Evolutionary conservation across 2,329 filamentous ascomycete genomes (phyloP), one percentile per base, ranked within the genome.

Genomic region (Trichoderma lentiforme): DNA sequence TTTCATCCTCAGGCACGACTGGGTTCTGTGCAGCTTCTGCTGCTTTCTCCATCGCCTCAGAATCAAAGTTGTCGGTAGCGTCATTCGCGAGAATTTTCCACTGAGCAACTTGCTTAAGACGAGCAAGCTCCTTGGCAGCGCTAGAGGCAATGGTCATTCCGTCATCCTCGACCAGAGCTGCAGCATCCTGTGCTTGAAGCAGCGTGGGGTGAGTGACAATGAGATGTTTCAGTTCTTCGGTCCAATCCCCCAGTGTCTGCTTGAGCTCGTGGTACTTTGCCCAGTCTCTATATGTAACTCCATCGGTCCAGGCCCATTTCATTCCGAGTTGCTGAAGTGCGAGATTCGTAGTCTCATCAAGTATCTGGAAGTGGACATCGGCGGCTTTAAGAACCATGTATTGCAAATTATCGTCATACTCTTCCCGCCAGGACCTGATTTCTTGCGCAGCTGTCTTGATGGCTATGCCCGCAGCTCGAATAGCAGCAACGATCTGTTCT

Each of bases 251-350:
- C 67, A 98, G 93, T 14, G 92, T 91, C 69, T 88, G 89, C 83
- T 93, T 97, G 72, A 99, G 86, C 73, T 93, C 90, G 80, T 98
- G 94, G 79, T 97, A 99, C 80, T 95, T 96, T 73, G 92, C 90
- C 96, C 96, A 99, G 80, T 99, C 94, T 81, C 97, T 95, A 86
- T 99, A 98, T 1, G 95, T 97, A 73, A 99, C 89, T 36, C 94
- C 94, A 72, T 98, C 94, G 83, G 94, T 96, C 91, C 93, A 97
- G 14, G 95, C 94, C 95, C 96, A 99, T 78, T 89, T 89, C 90
- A 97, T 95, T 71, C 95, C 95, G 69, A 98, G 94, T 80, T 97
- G 93, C 79, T 97, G 93, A 39, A 98, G 86, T 6, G 94, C 93
- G 43, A 97, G 86, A 76, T 95, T 92, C 56, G 93, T 90, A 73